A percentile compares a stretch with the other conserved stretches of the same genome.
Conservation (phyloP, 176 grass and related monocot species). For the Chrysopogon serrulatus region DNA sequence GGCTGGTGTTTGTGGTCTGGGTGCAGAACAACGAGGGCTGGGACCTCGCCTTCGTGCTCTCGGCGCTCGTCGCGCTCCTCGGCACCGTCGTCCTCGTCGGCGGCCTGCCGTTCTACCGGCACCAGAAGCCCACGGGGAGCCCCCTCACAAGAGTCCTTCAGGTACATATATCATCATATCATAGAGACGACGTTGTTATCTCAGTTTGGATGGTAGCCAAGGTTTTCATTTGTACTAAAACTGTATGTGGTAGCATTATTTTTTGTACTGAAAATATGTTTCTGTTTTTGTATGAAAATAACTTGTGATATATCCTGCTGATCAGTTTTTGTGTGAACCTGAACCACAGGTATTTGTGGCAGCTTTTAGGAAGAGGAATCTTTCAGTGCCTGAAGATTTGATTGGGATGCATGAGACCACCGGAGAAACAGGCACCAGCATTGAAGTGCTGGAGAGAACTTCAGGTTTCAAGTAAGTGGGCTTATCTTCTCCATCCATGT, state of each 20-base stretch:
- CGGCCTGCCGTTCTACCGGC: slow-evolving; percentile 47
- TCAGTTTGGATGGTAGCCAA: too few species aligned
- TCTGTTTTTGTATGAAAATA: background rate
- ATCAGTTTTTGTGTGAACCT: background rate
- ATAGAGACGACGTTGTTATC: too few species aligned
- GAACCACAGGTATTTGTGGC: background rate
- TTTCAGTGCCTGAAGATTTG: background rate
- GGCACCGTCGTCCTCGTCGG: slow-evolving; percentile 25
- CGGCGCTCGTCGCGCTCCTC: slow-evolving; percentile 9
- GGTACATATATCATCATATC: too few species aligned
- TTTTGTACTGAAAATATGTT: too few species aligned
- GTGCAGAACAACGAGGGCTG: slow-evolving; percentile 58
- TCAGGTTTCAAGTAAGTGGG: background rate
- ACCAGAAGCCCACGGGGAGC: slow-evolving; percentile 52
- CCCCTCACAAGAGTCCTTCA: slow-evolving; percentile 58
- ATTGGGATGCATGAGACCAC: background rate
- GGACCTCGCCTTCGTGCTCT: slow-evolving; percentile 28
- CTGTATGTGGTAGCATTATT: too few species aligned
- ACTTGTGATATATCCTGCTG: background rate
- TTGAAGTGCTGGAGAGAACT: background rate
- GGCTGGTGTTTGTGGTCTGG: slow-evolving; percentile 54
- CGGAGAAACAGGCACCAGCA: background rate
- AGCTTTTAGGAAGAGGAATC: background rate
- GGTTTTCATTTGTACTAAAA: too few species aligned
- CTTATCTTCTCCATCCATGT: background rate